phyloP scores from a whole-genome alignment of 2,329 filamentous ascomycete species.

The Penicillium sp. region DNA sequence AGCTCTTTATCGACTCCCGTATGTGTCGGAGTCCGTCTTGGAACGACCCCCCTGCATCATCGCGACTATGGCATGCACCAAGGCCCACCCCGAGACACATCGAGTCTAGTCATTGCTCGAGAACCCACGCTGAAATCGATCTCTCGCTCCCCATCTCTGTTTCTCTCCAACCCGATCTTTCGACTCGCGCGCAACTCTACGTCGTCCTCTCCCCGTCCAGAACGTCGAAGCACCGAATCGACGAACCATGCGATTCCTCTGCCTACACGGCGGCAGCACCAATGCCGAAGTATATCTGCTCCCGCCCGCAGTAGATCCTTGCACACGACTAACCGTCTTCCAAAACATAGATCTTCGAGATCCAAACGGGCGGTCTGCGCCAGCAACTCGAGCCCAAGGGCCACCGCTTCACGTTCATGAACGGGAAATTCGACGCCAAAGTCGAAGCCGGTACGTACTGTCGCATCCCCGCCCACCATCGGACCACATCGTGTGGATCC shows the following conservation, averaged over 20 bases:
- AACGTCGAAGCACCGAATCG: too few relatives aligned
- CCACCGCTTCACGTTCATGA: conserved; percentile 30
- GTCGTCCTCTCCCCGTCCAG: too few relatives aligned
- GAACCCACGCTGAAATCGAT: too few relatives aligned
- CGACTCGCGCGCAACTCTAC: too few relatives aligned
- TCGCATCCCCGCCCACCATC: background rate
- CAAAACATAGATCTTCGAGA: conserved; percentile 33
- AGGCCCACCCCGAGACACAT: too few relatives aligned
- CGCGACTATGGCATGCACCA: too few relatives aligned
- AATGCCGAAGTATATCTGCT: conserved; percentile 31
- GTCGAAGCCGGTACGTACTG: conserved; percentile 28
- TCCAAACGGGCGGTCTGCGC: conserved; percentile 33
- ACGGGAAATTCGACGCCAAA: conserved; percentile 25
- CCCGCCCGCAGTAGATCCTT: background rate
- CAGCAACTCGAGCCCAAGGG: conserved; percentile 27
- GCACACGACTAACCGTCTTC: background rate
- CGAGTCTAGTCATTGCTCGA: too few relatives aligned
- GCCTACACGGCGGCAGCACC: conserved; percentile 34
- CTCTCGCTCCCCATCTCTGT: too few relatives aligned
- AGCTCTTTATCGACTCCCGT: too few relatives aligned
- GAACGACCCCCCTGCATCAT: too few relatives aligned
- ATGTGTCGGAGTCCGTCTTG: too few relatives aligned
- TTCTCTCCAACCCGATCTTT: too few relatives aligned
- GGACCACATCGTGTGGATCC: background rate
- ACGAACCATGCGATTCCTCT: conserved; percentile 34